phyloP scores from a whole-genome alignment of 2,329 filamentous ascomycete species.

The Hawksworthiomyces lignivorus region DNA sequence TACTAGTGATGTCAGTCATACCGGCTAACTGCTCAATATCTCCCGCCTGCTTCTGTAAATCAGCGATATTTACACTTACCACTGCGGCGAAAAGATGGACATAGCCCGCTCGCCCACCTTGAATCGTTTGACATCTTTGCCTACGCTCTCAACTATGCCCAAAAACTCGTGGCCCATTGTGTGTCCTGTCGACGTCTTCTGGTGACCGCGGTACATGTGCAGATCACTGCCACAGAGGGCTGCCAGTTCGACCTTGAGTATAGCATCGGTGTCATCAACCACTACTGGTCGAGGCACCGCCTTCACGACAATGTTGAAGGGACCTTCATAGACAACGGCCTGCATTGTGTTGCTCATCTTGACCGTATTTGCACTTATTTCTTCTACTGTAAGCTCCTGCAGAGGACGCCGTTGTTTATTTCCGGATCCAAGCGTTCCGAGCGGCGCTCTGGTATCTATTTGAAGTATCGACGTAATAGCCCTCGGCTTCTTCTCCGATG shows the following conservation, averaged over 20 bases:
- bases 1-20: too few relatives aligned
- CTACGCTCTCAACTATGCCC: slow-evolving; percentile 5
- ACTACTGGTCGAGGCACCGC: slow-evolving; percentile 1
- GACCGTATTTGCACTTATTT: too few relatives aligned
- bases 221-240: slow-evolving; percentile 9
- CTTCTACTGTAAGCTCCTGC: too few relatives aligned
- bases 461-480: too few relatives aligned
- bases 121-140: background rate
- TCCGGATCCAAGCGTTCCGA: too few relatives aligned
- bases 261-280: slow-evolving; percentile 1
- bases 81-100: background rate
- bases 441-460: too few relatives aligned
- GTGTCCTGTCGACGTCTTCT: slow-evolving; percentile 8
- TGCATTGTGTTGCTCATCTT: slow-evolving; percentile 3
- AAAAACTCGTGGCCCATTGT: slow-evolving; percentile 10
- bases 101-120: slow-evolving; percentile 5
- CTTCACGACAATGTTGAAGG: slow-evolving; percentile 7
- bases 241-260: slow-evolving; percentile 4
- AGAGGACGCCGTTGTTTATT: too few relatives aligned
- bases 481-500: too few relatives aligned
- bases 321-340: slow-evolving; percentile 6
- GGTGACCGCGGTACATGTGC: slow-evolving; percentile 10
- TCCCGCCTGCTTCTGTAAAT: too few relatives aligned
- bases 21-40: too few relatives aligned
- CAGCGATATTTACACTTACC: too few relatives aligned